These are phyloP conservation scores for Moricandia moricandioides DNA, from an alignment of 345 rosid genomes.

Conservation along the genomic window DNA sequence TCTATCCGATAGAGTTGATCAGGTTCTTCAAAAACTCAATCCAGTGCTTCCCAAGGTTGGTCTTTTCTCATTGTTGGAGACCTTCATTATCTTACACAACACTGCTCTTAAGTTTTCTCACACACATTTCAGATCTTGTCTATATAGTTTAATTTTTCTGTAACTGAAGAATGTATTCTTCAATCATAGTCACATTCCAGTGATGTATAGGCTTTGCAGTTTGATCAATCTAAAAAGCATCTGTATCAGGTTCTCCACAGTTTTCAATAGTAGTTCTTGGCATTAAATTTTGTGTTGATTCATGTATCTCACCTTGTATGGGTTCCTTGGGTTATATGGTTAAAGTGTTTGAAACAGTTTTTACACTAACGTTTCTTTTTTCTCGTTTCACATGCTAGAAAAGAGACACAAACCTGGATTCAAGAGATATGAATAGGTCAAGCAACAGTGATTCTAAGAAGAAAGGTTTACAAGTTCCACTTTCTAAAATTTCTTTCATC, in stretches of 20 bases:
- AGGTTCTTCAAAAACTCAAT: conserved; percentile 43
- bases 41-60: conserved; percentile 63
- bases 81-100: background rate
- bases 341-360: background rate
- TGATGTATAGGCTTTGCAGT: too few species aligned
- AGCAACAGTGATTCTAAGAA: conserved; percentile 3
- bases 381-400: conserved; percentile 30
- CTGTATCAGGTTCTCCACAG: too few species aligned
- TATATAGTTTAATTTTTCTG: background rate
- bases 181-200: background rate
- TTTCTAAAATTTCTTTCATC: conserved; percentile 1
- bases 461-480: conserved; percentile 20
- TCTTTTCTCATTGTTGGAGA: background rate
- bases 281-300: background rate
- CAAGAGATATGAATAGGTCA: conserved; percentile 25
- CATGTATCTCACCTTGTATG: background rate
- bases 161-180: background rate
- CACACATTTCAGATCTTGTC: conserved; percentile 18
- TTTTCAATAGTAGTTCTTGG: background rate
- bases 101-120: too few species aligned
- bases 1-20: conserved; percentile 43
- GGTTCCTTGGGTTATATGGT: background rate
- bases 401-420: conserved; percentile 21
- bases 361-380: background rate
- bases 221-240: too few species aligned